Evolutionary conservation across 352 stramenopile species (phyloP), one percentile per base, ranked within the genome.

Genomic region (Pelagophyceae sp.): DNA sequence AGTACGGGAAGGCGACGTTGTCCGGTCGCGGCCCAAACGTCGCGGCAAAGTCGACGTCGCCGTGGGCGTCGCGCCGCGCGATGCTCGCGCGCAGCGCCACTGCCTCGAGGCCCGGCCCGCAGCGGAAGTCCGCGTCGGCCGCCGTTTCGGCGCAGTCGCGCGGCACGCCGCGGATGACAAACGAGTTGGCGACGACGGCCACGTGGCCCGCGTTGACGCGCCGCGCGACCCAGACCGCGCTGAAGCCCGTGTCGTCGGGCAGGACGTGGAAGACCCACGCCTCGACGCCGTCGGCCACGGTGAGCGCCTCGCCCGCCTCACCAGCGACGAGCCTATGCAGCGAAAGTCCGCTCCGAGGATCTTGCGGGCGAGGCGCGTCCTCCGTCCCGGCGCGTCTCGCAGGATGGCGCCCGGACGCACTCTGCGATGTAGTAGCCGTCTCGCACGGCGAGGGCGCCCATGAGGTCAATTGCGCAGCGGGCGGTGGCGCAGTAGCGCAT

Each of bases 201-300:
- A 96, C 85, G 80, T 96, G 89, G 76, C 90, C 86, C 65, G 94
- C 88, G 0, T 87, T 88, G 0, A 97, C 87, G 25, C 90, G 90
- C 82, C 96, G 90, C n/a, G 92, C 92, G 6, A 84, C 85, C 61
- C 61, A 71, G 45, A 65, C 20, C 29, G 61, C 61, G 20, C 86
- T 91, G 51, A 84, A 85, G 23, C 89, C 88, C n/a, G 91, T 96
- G 75, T 95, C 90, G 63, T 97, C 92, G 0, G 92, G 89, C 45
- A 95, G 74, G 38, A 97, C 92, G 80, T 97, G 92, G 78, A 97
- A 95, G 72, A 97, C 87, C 92, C 92, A 97, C 54, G 87, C 90
- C 76, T 96, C 90, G 32, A 85, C 85, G 1, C 88, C 84, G 81
- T 97, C 92, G 0, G 88, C 92, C 25, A 96, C 89, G 0, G 87